These are phyloP conservation scores for Geoglossum cookeanum DNA, from an alignment of 2,329 filamentous ascomycete species.

Conservation along the genomic window DNA sequence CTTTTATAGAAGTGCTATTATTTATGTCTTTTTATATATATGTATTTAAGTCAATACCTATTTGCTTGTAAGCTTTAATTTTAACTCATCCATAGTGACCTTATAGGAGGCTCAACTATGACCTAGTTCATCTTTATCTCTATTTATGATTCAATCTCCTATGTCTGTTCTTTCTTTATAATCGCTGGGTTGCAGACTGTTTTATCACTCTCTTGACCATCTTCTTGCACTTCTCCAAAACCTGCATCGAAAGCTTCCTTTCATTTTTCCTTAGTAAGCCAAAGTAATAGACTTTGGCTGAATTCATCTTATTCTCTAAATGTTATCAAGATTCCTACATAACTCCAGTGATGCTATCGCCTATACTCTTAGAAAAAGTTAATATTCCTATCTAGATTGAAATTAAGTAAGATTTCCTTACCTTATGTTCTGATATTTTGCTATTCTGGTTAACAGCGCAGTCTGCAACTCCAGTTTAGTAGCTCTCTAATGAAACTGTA, in stretches of 20 bases:
- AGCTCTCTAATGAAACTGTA: too few species aligned
- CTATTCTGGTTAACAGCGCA: not conserved
- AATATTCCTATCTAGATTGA: not conserved
- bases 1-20: constrained; percentile 1
- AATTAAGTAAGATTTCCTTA: not conserved
- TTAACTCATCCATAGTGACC: constrained; percentile 1
- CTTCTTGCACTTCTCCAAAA: not conserved
- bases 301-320: not conserved
- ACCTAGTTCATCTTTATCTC: too few species aligned
- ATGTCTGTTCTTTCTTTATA: not conserved
- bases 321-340: not conserved
- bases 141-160: not conserved
- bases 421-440: not conserved
- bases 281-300: not conserved
- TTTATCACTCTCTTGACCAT: not conserved
- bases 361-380: not conserved
- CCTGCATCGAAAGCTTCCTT: not conserved
- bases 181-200: not conserved
- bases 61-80: not conserved
- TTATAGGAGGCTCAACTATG: too few species aligned
- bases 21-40: constrained; percentile 1
- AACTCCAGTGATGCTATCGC: not conserved
- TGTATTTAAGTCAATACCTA: constrained; percentile 1
- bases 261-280: not conserved
- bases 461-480: too few species aligned